phyloP scores from a whole-genome alignment of 73 alveolate species.

The Tetrahymena malaccensis region DNA sequence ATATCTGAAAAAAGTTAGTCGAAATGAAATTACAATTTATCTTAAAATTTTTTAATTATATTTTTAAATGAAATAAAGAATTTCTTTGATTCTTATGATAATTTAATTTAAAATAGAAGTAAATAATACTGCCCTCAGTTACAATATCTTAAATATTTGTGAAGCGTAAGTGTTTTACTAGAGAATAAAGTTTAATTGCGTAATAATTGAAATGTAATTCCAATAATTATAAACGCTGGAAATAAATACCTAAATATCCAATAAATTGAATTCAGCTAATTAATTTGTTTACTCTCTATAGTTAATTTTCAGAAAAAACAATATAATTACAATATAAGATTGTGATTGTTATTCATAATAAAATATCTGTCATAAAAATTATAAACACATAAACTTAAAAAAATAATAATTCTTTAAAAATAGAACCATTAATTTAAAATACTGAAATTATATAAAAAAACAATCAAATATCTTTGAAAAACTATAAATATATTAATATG shows the following conservation, averaged over 20 bases:
- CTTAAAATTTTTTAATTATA: no score
- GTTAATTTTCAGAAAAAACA: background rate
- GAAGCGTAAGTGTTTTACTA: no score
- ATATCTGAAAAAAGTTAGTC: no score
- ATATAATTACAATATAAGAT: no score
- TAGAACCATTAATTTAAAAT: background rate
- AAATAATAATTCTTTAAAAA: background rate
- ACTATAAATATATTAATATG: background rate
- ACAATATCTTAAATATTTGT: no score
- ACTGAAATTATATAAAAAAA: background rate
- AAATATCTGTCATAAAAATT: background rate
- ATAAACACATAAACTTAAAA: background rate
- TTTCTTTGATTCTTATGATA: no score
- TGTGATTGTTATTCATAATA: background rate
- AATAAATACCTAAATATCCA: background rate
- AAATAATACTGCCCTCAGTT: no score
- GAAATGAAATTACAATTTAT: no score
- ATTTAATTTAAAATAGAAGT: no score
- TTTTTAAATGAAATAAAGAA: no score
- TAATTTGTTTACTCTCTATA: background rate
- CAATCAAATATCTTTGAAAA: background rate
- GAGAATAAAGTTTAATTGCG: background rate
- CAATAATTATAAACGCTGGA: background rate
- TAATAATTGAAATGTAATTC: background rate
- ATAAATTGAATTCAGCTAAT: background rate